Base-by-base conservation (phyloP, 192 early-diverging fungal genomes). In the Coemansia sp. region DNA sequence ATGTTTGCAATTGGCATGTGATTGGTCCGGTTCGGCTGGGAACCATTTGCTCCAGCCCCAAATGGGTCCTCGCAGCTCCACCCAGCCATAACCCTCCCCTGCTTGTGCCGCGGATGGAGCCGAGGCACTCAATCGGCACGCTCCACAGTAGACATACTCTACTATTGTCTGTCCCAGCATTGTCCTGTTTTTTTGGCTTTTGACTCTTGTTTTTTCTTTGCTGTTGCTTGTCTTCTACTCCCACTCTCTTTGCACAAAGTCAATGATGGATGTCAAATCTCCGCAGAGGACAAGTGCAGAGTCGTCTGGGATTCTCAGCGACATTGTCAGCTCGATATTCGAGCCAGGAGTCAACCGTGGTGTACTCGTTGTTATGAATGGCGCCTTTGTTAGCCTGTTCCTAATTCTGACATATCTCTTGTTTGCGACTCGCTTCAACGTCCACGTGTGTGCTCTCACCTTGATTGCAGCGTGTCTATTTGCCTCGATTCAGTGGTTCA, bases 261-360 rank as follows among this genome's bases (percentile, higher is more conserved):
- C 32, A 43, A 17, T n/a, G 14, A 22, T 21, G 40, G 42, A n/a
- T 42, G 14, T 5, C 46, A 50, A 50, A 24, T n/a, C 46, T 26
- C 46, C 46, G 46, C 46, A 50, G 24, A 19, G 46, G 7, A 34
- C 46, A 19, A 35, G 46, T 32, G 34, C 62, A 22, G 59, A 76
- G 42, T 61, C 56, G 32, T 42, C 58, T 18, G 70, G 74, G 17
- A 59, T 82, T n/a, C 46, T 74, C 46, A 67, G 64, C 34, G 80
- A 82, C 61, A 63, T 82, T 56, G 63, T 82, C 53, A 65, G 73
- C 61, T 82, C 80, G n/a, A 72, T 76, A 21, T 82, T 82, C 32
- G 63, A 82, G 56, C 80, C 80, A 1, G 80, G 80, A 32, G 73
- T 82, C 61, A 82, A 82, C 64, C 80, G 48, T 39, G 74, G 80